phyloP scores from a whole-genome alignment of 2,329 filamentous ascomycete species.

The Triangularia verruculosa region DNA sequence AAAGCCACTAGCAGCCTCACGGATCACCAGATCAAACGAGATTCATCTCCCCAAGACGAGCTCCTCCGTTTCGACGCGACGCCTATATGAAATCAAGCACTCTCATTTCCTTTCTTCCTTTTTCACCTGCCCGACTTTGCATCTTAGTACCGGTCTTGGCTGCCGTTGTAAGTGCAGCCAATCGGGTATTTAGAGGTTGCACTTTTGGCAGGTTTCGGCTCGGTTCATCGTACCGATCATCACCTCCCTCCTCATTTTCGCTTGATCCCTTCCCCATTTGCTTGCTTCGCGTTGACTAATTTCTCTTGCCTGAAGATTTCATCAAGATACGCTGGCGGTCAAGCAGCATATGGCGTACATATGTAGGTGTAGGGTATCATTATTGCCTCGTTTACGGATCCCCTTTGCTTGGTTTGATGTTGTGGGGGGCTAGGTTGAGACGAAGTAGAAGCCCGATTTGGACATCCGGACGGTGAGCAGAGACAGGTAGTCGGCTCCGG shows the following conservation, averaged over 20 bases:
- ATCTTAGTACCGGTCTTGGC: not conserved
- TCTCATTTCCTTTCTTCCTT: conserved; percentile 10
- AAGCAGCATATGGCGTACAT: not conserved
- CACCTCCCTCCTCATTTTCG: not conserved
- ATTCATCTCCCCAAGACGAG: not conserved
- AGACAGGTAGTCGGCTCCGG: not conserved
- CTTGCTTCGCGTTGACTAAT: not conserved
- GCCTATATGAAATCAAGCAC: not conserved
- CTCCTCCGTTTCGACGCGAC: not conserved
- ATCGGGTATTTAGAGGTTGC: conserved; percentile 27
- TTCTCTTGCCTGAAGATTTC: not conserved
- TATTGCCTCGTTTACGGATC: not conserved
- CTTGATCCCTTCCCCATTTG: not conserved
- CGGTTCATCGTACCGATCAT: conserved; percentile 24
- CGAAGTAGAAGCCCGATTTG: not conserved
- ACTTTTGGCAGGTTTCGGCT: conserved; percentile 6
- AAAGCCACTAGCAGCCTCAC: not conserved
- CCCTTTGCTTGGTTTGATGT: not conserved
- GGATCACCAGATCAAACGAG: not conserved
- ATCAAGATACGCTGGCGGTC: not conserved
- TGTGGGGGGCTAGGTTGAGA: not conserved
- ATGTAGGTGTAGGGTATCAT: not conserved
- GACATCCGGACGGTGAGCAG: not conserved
- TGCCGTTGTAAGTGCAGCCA: conserved; percentile 21
- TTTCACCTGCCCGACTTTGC: conserved; percentile 8